Evolutionary conservation across 129 eudicot species (phyloP).

Genomic region (Lactuca sativa): DNA sequence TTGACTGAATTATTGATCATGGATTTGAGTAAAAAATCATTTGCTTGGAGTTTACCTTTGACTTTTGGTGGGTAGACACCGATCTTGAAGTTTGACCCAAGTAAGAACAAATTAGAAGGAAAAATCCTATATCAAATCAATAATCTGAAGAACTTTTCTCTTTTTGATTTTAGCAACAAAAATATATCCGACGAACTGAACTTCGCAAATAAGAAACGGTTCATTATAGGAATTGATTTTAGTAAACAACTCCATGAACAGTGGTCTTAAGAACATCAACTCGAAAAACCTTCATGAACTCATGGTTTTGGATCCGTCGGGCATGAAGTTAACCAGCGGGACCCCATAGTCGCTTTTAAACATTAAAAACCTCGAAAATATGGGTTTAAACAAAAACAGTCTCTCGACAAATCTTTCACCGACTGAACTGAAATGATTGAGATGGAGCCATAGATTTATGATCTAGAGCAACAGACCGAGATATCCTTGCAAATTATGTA

Average conservation of each 20-base stretch:
- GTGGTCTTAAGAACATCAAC: slow-evolving; percentile 45
- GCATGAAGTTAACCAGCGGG: slow-evolving; percentile 48
- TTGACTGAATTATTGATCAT: slow-evolving; percentile 58
- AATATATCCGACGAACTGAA: slow-evolving; percentile 59
- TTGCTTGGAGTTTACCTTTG: slow-evolving; percentile 55
- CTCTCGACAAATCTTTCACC: slow-evolving; percentile 56
- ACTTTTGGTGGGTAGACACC: slow-evolving; percentile 62
- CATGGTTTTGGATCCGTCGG: slow-evolving; percentile 57
- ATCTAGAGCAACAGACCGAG: too few species aligned
- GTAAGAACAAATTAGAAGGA: slow-evolving; percentile 57
- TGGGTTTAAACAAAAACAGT: slow-evolving; percentile 67
- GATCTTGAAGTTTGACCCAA: slow-evolving; percentile 71
- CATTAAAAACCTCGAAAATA: slow-evolving; percentile 46
- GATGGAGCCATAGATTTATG: too few species aligned
- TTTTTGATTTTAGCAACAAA: slow-evolving; percentile 72
- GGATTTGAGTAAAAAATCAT: slow-evolving; percentile 65
- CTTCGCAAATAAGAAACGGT: slow-evolving; percentile 46
- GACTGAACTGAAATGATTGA: neutral
- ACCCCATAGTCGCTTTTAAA: slow-evolving; percentile 55
- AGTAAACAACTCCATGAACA: slow-evolving; percentile 60
- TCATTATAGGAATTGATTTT: slow-evolving; percentile 69
- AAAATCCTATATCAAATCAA: slow-evolving; percentile 50
- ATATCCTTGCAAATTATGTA: too few species aligned
- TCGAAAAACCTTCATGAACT: slow-evolving; percentile 52
- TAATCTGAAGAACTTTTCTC: slow-evolving; percentile 58